phyloP scores from a whole-genome alignment of 2,329 filamentous ascomycete species.

The Daldinia sp. region DNA sequence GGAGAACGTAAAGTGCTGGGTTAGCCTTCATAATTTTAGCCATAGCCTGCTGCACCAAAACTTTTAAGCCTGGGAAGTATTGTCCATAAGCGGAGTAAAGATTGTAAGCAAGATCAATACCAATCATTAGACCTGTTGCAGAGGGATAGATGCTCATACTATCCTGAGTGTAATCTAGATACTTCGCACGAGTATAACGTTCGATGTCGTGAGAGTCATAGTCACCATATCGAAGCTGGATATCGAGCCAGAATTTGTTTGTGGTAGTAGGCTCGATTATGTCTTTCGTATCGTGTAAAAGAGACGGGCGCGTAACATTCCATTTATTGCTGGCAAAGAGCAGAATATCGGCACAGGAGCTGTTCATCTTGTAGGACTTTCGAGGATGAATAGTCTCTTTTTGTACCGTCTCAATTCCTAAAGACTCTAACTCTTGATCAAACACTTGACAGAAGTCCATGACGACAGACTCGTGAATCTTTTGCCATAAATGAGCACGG shows the following conservation, averaged over 20 bases:
- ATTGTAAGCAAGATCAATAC: constrained; percentile 97
- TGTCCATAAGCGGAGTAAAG: constrained; percentile 97
- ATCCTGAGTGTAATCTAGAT: constrained; percentile 98
- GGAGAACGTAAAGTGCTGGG: constrained; percentile 91
- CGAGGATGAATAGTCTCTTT: constrained; percentile 99
- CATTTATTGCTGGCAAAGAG: constrained; percentile 98
- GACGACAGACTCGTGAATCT: constrained; percentile 99
- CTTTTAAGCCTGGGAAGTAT: constrained; percentile 98
- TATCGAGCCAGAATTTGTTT: constrained; percentile 99
- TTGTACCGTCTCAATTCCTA: constrained; percentile 96
- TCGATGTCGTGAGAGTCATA: constrained; percentile 99
- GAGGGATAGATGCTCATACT: constrained; percentile 99
- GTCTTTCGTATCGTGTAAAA: constrained; percentile 96
- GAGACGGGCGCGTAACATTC: constrained; percentile 93
- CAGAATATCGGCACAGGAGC: constrained; percentile 95
- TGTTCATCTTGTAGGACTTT: constrained; percentile 99
- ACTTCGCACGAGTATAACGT: constrained; percentile 96
- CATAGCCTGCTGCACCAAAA: constrained; percentile 96
- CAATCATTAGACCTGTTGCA: constrained; percentile 95
- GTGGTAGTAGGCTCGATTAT: constrained; percentile 92
- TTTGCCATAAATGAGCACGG: constrained; percentile 99
- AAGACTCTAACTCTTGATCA: constrained; percentile 93
- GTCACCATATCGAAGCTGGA: constrained; percentile 95
- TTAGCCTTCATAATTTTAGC: constrained; percentile 99
- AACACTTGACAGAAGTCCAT: constrained; percentile 99